Percentiles rank a stretch among this genome's conserved stretches.
phyloP scores from a whole-genome alignment of 345 rosid genomes.

The Linum usitatissimum region DNA sequence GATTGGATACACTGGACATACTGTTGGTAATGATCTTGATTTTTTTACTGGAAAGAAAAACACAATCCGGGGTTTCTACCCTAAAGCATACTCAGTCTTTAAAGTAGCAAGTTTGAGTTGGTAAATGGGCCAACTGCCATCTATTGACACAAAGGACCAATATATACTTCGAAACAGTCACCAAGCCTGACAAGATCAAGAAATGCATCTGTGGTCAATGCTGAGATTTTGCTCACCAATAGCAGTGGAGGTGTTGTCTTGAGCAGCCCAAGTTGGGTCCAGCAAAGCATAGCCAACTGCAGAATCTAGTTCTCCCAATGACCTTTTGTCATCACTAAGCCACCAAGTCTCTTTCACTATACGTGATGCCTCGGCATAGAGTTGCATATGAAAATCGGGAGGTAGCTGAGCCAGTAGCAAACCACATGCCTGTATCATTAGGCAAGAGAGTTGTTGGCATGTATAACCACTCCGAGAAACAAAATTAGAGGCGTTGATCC shows the following conservation, averaged over 20 bases:
- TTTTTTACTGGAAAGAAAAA: no score
- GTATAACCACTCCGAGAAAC: conserved; percentile 92
- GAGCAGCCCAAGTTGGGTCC: conserved; percentile 99
- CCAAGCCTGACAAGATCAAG: not conserved
- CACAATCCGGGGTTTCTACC: no score
- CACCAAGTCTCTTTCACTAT: conserved; percentile 89
- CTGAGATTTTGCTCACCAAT: conserved; percentile 40
- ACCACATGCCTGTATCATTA: conserved; percentile 94
- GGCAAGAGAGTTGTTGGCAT: conserved; percentile 91
- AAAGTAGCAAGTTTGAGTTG: no score
- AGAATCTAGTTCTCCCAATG: conserved; percentile 66
- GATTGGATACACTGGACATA: no score
- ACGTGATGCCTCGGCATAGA: conserved; percentile 76
- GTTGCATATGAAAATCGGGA: conserved; percentile 69
- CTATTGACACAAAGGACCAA: no score
- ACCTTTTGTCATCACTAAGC: conserved; percentile 77
- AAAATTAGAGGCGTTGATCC: conserved; percentile 74
- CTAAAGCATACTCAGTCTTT: no score
- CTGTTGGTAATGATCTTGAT: no score
- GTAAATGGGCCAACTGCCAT: no score
- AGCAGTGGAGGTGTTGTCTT: conserved; percentile 94
- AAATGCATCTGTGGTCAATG: not conserved
- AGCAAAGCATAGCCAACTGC: conserved; percentile 91
- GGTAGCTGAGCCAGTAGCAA: conserved; percentile 93
- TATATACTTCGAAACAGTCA: not conserved